These are phyloP conservation scores for Amphirosellinia nigrospora DNA, from an alignment of 495 filamentous ascomycete species.

Conservation along the genomic window DNA sequence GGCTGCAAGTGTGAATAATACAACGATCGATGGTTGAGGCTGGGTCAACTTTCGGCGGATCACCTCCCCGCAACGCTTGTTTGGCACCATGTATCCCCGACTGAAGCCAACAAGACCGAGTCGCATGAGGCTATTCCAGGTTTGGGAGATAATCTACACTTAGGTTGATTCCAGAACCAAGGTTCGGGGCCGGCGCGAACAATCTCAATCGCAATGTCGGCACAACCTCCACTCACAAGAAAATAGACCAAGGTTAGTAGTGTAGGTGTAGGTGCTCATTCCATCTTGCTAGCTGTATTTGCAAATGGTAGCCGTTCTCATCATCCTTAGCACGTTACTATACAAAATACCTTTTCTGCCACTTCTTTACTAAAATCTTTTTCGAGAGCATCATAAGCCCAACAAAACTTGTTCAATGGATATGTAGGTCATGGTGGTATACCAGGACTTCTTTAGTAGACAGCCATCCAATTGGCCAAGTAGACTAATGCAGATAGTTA, in stretches of 20 bases:
- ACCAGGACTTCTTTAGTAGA: neutral
- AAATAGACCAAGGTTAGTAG: neutral
- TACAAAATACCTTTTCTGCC: neutral
- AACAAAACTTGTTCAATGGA: no score
- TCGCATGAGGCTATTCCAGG: conserved; percentile 14
- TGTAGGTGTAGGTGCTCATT: neutral
- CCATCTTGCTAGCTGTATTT: neutral
- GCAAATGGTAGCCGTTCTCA: neutral
- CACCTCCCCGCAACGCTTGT: neutral
- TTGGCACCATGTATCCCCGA: neutral
- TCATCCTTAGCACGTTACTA: neutral
- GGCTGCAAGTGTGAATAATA: conserved; percentile 7
- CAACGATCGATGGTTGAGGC: neutral
- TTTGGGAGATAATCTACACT: neutral
- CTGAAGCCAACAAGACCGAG: neutral
- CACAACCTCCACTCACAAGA: neutral
- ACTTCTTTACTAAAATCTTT: neutral
- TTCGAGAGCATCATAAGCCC: neutral
- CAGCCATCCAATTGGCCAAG: neutral
- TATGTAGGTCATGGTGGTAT: conserved; percentile 2
- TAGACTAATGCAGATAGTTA: neutral
- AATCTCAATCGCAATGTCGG: conserved; percentile 4
- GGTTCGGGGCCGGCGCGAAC: conserved; percentile 2
- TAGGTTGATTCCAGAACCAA: neutral
- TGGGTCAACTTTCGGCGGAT: conserved; percentile 1